These are phyloP conservation scores for Cytospora leucostoma DNA, from an alignment of 2,329 filamentous ascomycete species.

Conservation along the genomic window DNA sequence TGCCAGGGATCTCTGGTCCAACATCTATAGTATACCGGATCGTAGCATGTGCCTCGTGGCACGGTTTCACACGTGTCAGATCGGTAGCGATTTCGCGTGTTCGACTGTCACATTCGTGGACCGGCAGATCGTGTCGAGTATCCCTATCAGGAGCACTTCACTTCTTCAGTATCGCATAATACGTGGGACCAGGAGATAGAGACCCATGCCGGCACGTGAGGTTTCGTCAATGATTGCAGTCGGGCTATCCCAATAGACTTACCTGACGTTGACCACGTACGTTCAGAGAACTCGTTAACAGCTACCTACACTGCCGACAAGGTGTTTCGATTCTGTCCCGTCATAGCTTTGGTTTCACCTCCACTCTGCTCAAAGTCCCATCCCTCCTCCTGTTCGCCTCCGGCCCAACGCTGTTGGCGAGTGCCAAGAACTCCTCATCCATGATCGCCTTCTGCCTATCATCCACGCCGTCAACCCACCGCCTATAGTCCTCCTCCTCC, in stretches of 20 bases:
- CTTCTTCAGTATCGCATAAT: not conserved
- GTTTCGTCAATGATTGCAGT: not conserved
- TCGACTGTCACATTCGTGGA: not conserved
- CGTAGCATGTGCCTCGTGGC: not conserved
- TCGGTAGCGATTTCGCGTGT: not conserved
- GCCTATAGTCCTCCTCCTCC: conserved; percentile 57
- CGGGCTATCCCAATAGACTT: not conserved
- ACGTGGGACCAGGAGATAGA: not conserved
- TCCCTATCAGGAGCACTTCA: not conserved
- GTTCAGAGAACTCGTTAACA: not conserved
- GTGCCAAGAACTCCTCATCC: conserved; percentile 56
- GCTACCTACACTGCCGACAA: not conserved
- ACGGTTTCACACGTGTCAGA: conserved; percentile 12
- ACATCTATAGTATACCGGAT: not conserved
- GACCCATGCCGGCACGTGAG: not conserved
- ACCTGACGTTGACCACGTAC: not conserved
- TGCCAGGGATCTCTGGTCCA: not conserved
- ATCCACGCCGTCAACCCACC: conserved; percentile 52
- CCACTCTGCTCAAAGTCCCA: conserved; percentile 10
- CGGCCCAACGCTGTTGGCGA: conserved; percentile 42
- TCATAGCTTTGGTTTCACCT: conserved; percentile 21
- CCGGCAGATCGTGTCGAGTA: conserved; percentile 12
- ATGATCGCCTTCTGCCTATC: conserved; percentile 56
- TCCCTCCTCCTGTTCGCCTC: conserved; percentile 20
- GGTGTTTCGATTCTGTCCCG: not conserved